phyloP scores from a whole-genome alignment of 345 rosid species.

The Citrus maxima region DNA sequence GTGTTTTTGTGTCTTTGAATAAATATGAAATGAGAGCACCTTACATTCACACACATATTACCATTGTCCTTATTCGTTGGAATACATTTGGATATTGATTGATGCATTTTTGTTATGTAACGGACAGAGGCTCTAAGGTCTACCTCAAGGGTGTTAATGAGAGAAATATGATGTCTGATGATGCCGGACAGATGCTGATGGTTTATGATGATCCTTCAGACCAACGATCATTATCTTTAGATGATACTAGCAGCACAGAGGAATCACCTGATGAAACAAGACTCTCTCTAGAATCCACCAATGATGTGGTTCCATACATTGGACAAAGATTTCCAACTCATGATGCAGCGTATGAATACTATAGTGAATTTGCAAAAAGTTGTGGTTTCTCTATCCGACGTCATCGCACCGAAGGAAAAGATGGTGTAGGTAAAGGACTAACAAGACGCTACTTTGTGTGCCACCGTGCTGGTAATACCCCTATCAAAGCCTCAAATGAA shows the following conservation, averaged over 20 bases:
- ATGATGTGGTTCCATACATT: constrained; percentile 66
- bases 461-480: constrained; percentile 98
- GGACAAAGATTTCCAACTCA: constrained; percentile 87
- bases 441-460: constrained; percentile 95
- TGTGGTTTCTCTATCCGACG: constrained; percentile 95
- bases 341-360: constrained; percentile 89
- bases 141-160: constrained; percentile 23
- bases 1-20: neutral
- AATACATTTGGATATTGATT: neutral
- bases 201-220: constrained; percentile 85
- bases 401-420: constrained; percentile 96
- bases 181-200: constrained; percentile 59
- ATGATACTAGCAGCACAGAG: constrained; percentile 79
- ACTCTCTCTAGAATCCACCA: constrained; percentile 66
- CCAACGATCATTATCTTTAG: constrained; percentile 76
- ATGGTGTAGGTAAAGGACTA: constrained; percentile 93
- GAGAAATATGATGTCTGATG: constrained; percentile 61
- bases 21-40: neutral
- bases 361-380: constrained; percentile 77
- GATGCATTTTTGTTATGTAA: constrained; percentile 14
- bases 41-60: neutral
- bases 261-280: constrained; percentile 73
- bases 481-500: constrained; percentile 59
- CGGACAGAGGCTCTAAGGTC: constrained; percentile 14
- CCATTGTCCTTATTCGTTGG: neutral